phyloP scores from a whole-genome alignment of 768 basidiomycete species.

The Tylopilus vinaceipallidus region DNA sequence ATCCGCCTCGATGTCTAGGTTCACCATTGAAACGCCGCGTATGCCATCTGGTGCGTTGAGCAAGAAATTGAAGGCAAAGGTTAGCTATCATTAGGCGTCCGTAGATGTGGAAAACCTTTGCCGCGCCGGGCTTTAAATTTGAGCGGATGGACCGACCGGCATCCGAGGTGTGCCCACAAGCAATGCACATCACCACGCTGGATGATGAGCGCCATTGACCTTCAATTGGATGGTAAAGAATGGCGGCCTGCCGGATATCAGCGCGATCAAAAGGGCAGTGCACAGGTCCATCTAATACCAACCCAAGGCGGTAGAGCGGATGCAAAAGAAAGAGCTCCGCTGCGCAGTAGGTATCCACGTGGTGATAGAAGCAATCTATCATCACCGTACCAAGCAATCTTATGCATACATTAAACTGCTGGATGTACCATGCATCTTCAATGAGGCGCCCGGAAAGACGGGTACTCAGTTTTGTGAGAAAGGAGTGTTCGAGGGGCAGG shows the following conservation, averaged over 20 bases:
- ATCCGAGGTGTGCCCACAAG: no score
- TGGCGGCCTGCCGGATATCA: not conserved
- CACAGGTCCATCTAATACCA: not conserved
- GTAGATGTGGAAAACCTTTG: not conserved
- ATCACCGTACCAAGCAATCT: not conserved
- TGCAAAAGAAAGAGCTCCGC: not conserved
- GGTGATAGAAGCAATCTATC: not conserved
- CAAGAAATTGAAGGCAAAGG: not conserved
- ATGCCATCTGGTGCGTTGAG: not conserved
- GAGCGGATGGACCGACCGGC: not conserved
- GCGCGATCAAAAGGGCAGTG: conserved; percentile 1
- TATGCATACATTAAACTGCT: not conserved
- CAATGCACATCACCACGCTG: not conserved
- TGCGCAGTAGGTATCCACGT: not conserved
- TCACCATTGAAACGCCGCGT: not conserved
- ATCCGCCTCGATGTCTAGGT: not conserved
- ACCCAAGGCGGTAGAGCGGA: not conserved
- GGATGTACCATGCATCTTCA: not conserved
- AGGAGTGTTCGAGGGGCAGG: not conserved
- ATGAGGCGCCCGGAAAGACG: not conserved
- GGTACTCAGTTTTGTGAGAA: no score
- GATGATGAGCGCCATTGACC: not conserved
- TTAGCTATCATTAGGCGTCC: not conserved
- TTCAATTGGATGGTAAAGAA: not conserved
- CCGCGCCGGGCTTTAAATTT: not conserved